A percentile compares a stretch with the other conserved stretches of the same genome.
These are phyloP conservation scores for Suillus ampliporus DNA, from an alignment of 768 basidiomycete genomes.

Conservation along the genomic window DNA sequence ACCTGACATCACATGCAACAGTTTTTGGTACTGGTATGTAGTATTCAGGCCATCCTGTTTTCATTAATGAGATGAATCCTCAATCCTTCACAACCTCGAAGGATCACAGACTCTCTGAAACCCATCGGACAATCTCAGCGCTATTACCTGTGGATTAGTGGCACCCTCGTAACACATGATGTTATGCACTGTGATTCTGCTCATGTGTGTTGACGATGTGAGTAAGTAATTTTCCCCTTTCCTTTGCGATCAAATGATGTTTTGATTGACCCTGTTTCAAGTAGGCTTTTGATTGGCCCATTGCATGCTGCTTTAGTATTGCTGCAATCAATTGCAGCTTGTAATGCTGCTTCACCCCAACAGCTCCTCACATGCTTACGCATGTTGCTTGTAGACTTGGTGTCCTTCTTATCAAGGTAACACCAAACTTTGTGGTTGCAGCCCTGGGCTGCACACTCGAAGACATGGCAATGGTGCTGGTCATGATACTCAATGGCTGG, in stretches of 20 bases:
- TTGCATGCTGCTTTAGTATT: background rate
- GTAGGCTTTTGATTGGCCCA: background rate
- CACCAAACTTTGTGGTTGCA: slow-evolving; percentile 22
- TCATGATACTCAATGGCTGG: slow-evolving; percentile 23
- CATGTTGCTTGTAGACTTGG: slow-evolving; percentile 36
- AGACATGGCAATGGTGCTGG: slow-evolving; percentile 26
- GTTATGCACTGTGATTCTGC: no score
- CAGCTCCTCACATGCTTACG: slow-evolving; percentile 33
- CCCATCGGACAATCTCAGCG: no score
- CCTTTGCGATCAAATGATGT: slow-evolving; percentile 31
- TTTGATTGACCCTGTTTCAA: slow-evolving; percentile 30
- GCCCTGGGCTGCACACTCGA: slow-evolving; percentile 26
- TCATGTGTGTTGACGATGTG: slow-evolving; percentile 26
- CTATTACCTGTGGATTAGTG: no score
- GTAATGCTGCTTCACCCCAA: slow-evolving; percentile 26
- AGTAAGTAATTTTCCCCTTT: slow-evolving; percentile 38
- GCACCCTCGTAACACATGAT: no score
- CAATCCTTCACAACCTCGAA: no score
- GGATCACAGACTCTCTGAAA: no score
- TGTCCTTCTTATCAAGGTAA: slow-evolving; percentile 32
- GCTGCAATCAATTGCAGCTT: background rate
- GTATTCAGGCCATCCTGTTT: no score
- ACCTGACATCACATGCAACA: no score
- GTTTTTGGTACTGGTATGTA: no score
- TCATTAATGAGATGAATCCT: no score